Base-by-base conservation (phyloP, 768 basidiomycete species). In the Suillus hirtellus region DNA sequence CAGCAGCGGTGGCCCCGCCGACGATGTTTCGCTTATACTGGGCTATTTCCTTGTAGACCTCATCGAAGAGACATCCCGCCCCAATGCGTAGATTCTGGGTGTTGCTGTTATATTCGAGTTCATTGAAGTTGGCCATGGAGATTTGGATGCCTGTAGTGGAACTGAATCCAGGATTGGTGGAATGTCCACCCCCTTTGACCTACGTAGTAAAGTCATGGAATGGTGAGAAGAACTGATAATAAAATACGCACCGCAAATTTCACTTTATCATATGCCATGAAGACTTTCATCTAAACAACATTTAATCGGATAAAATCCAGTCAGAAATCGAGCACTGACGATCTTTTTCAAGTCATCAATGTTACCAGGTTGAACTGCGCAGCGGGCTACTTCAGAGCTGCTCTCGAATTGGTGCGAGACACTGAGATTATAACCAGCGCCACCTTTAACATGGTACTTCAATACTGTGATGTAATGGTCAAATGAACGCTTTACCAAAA, bases 181-280 rank as follows among this genome's bases (percentile, higher is more conserved):
- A 56, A 59, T 78, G 76, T 7, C 76, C 77, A 31, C 77, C 76
- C 1, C 72, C 69, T 62, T 78, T 77, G 55, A 77, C 55, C 75
- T 77, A 54, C 38, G 4, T 52, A 31, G 31, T 31, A 31, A 52
- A 52, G 50, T 17, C 15, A 31, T 52, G 50, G 31, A 52, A 52
- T 31, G 27, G 50, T 31, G 50, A 52, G 9, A 50, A 31, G 15
- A 15, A 31, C 17, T 31, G 27, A 52, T 19, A 17, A 31, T 52
- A 31, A 31, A 4, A 52, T 19, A 31, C 27, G 15, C 50, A 31
- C 50, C 2, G 50, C 50, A 31, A 52, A 52, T 52, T 52, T 52
- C 50, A 52, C 50, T 17, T 52, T 31, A 52, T 31, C 50, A 5
- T 31, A 9, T 10, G 8, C 10, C 17, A 17, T 31, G 4, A 52